Conservation (phyloP, 345 rosid genomes). For the Ceriops decandra region DNA sequence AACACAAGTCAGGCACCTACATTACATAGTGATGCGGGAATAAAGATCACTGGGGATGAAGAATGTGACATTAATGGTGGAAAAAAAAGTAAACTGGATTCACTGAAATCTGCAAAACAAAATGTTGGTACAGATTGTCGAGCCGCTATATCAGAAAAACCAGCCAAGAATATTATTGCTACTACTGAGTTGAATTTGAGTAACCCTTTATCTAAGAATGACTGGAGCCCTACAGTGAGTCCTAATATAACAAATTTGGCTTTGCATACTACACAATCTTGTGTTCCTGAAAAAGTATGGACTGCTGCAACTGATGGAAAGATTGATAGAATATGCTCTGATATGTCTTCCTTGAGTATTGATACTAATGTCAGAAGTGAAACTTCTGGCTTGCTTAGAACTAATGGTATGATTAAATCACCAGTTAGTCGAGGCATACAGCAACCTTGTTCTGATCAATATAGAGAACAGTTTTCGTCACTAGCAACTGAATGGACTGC, state of each 20-base stretch:
- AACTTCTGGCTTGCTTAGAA: constrained; percentile 25
- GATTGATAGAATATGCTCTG: constrained; percentile 17
- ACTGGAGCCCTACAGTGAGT: constrained; percentile 10
- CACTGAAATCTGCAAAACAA: constrained; percentile 14
- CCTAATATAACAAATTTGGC: constrained; percentile 2
- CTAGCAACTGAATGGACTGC: constrained; percentile 29
- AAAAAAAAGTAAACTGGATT: constrained; percentile 25
- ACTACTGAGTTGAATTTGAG: constrained; percentile 2
- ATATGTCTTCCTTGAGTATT: constrained; percentile 37
- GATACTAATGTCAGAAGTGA: constrained; percentile 33
- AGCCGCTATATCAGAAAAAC: constrained; percentile 15
- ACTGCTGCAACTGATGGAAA: constrained; percentile 11
- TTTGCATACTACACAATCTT: constrained; percentile 1
- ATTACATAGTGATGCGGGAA: constrained; percentile 13
- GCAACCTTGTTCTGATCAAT: constrained; percentile 20
- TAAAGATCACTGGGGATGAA: constrained; percentile 24
- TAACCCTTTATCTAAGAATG: constrained; percentile 16
- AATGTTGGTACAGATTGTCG: constrained; percentile 6
- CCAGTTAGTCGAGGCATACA: constrained; percentile 33
- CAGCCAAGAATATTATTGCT: constrained; percentile 7
- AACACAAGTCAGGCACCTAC: constrained; percentile 32
- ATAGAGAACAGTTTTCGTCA: constrained; percentile 18
- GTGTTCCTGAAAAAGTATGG: constrained; percentile 17
- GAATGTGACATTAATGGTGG: constrained; percentile 14
- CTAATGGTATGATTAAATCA: constrained; percentile 31